These are phyloP conservation scores for Neofusicoccum cordaticola DNA, from an alignment of 2,329 filamentous ascomycete genomes.

Conservation along the genomic window DNA sequence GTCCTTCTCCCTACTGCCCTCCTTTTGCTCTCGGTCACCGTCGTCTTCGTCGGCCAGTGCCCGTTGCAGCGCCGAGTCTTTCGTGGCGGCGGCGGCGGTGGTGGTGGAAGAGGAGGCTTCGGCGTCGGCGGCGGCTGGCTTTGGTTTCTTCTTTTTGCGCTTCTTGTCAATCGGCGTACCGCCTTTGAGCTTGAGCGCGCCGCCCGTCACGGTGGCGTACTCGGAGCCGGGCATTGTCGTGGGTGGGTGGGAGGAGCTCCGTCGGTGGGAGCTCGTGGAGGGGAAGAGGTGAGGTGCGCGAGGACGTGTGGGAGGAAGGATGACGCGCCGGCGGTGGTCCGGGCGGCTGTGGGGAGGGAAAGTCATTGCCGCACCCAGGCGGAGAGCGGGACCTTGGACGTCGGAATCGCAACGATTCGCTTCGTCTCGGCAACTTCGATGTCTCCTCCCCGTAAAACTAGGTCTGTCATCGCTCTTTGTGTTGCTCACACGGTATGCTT, in stretches of 20 bases:
- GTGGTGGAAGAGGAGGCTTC: constrained; percentile 20
- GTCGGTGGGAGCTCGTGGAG: background rate
- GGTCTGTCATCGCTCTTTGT: no score
- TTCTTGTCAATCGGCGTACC: constrained; percentile 64
- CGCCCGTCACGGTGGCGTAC: constrained; percentile 53
- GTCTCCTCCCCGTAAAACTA: no score
- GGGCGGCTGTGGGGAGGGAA: background rate
- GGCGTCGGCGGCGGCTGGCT: constrained; percentile 19
- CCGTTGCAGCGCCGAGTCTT: constrained; percentile 4
- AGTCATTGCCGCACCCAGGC: no score
- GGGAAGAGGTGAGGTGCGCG: background rate
- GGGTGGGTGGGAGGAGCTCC: no score
- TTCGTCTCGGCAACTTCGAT: no score
- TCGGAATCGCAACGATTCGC: no score
- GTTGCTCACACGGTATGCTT: no score
- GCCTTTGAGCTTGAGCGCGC: constrained; percentile 84
- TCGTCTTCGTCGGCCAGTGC: constrained; percentile 29
- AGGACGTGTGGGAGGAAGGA: background rate
- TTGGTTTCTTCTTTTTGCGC: constrained; percentile 50
- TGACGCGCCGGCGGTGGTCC: background rate
- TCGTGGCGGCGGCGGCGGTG: background rate
- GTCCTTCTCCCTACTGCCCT: background rate
- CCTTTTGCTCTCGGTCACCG: background rate
- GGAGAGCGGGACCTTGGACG: no score
- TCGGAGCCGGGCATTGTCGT: constrained; percentile 11